These are phyloP conservation scores for Cytidiella melzeri DNA, from an alignment of 768 basidiomycete species.

Conservation along the genomic window DNA sequence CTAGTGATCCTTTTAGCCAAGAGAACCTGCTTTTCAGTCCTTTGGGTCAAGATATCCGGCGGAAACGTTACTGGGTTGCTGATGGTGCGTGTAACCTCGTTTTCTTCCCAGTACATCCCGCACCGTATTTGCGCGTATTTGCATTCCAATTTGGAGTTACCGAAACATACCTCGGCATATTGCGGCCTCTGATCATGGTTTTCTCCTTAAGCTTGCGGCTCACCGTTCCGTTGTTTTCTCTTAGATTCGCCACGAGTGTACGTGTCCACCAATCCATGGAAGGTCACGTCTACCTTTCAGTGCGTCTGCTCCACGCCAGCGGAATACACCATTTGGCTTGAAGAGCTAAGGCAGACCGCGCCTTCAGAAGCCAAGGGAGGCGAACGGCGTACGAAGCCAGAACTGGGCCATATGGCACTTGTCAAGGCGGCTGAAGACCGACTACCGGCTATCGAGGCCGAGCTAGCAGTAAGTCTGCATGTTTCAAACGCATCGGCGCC, in stretches of 20 bases:
- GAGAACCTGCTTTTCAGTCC: conserved; percentile 62
- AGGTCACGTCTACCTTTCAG: conserved; percentile 72
- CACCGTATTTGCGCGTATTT: conserved; percentile 70
- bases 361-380: conserved; percentile 39
- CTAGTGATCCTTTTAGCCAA: conserved; percentile 60
- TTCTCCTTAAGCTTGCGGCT: conserved; percentile 10
- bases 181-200: conserved; percentile 30
- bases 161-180: conserved; percentile 33
- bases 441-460: conserved; percentile 59
- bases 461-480: conserved; percentile 55
- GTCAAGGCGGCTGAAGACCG: conserved; percentile 59
- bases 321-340: conserved; percentile 64
- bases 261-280: conserved; percentile 86
- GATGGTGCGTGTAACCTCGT: conserved; percentile 72
- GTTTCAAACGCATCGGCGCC: conserved; percentile 4
- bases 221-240: conserved; percentile 24
- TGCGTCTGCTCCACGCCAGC: conserved; percentile 64
- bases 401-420: conserved; percentile 55
- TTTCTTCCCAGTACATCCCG: conserved; percentile 19
- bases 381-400: conserved; percentile 50
- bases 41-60: conserved; percentile 67
- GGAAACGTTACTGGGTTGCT: conserved; percentile 80
- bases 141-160: conserved; percentile 34
- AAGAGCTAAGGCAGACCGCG: conserved; percentile 47
- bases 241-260: conserved; percentile 83